A percentile compares a stretch with the other conserved stretches of the same genome.
These are phyloP conservation scores for Colletotrichum agaves DNA, from an alignment of 2,329 filamentous ascomycete species.

Conservation along the genomic window DNA sequence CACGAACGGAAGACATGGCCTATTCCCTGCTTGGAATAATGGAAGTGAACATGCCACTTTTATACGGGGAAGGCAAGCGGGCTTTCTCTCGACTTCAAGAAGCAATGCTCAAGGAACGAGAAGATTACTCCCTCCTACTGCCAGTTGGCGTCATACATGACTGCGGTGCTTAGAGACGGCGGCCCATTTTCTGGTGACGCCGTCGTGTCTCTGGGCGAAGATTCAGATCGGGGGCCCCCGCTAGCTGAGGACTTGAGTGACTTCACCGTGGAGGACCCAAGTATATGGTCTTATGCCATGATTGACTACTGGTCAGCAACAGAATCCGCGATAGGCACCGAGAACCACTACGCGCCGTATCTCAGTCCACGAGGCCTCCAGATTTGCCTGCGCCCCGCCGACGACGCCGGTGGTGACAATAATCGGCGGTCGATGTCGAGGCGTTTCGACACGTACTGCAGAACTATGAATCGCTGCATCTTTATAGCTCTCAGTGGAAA, in stretches of 20 bases:
- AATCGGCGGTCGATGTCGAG: not conserved
- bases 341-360: not conserved
- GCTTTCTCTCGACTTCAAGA: conserved; percentile 41
- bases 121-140: conserved; percentile 12
- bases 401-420: not conserved
- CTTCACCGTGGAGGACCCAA: conserved; percentile 10
- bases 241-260: not conserved
- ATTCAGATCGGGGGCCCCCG: not conserved
- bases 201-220: not conserved
- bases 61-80: conserved; percentile 43
- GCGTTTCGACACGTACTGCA: conserved; percentile 3
- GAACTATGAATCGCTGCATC: not conserved
- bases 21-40: conserved; percentile 46
- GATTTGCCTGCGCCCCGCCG: not conserved
- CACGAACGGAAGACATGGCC: conserved; percentile 40
- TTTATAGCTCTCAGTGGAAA: not conserved
- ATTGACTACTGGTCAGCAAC: not conserved
- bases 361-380: not conserved
- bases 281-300: not conserved
- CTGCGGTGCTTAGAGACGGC: not conserved
- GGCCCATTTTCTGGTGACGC: not conserved
- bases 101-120: conserved; percentile 2
- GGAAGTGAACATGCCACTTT: conserved; percentile 42
- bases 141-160: not conserved
- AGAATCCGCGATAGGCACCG: not conserved